Conservation (phyloP, 352 stramenopile species). For the Globisporangium heterothallicum region DNA sequence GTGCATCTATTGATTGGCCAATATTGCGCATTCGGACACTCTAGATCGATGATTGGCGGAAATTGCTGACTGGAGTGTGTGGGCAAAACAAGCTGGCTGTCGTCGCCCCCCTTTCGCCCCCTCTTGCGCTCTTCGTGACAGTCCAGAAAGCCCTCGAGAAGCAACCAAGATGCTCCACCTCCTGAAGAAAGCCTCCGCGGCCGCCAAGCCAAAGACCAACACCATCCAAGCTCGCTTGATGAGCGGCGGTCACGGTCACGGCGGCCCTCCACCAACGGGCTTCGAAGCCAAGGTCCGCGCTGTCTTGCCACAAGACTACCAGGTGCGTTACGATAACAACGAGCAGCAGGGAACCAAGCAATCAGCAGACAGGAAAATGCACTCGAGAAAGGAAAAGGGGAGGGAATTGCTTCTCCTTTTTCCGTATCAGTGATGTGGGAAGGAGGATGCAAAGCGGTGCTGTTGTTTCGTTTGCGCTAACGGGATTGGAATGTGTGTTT, state of each 20-base stretch:
- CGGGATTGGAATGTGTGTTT: not conserved
- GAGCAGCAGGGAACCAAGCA: too few relatives aligned
- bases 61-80: constrained; percentile 11
- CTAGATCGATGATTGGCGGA: not conserved
- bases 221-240: constrained; percentile 66
- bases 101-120: not conserved
- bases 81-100: constrained; percentile 6
- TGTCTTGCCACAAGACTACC: constrained; percentile 81
- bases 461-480: not conserved
- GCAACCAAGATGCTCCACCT: constrained; percentile 56
- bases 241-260: constrained; percentile 59
- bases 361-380: too few relatives aligned
- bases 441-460: not conserved
- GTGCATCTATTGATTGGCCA: constrained; percentile 5
- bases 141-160: constrained; percentile 7
- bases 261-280: constrained; percentile 50
- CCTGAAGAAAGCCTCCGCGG: constrained; percentile 60
- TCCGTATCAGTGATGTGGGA: not conserved
- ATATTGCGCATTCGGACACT: not conserved
- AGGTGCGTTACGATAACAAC: constrained; percentile 33
- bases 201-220: constrained; percentile 46
- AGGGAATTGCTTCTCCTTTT: too few relatives aligned
- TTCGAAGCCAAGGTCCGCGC: constrained; percentile 84
- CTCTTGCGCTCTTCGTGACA: constrained; percentile 1
- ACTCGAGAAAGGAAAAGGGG: too few relatives aligned